A percentile compares a stretch with the other conserved stretches of the same genome.
These are phyloP conservation scores for Leccinum colubrinum DNA, from an alignment of 1,284 basidiomycete genomes.

Conservation along the genomic window DNA sequence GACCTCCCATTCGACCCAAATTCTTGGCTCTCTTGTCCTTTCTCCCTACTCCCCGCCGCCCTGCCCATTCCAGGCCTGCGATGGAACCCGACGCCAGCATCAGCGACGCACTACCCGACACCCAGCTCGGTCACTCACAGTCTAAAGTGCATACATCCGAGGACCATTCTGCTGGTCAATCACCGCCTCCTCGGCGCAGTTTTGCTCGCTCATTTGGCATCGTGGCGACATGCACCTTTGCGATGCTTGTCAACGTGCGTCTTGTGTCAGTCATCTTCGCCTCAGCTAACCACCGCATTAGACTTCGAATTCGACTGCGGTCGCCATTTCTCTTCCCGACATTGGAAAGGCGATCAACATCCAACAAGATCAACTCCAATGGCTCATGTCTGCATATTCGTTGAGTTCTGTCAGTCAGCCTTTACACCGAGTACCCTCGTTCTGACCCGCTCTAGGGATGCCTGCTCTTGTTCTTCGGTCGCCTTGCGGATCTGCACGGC, in stretches of 20 bases:
- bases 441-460: conserved; percentile 51
- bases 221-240: conserved; percentile 48
- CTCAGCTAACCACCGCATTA: conserved; percentile 17
- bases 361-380: conserved; percentile 53
- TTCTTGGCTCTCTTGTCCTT: background rate
- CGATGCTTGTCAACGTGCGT: conserved; percentile 55
- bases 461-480: conserved; percentile 45
- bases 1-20: background rate
- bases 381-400: conserved; percentile 56
- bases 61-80: background rate
- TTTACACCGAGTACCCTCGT: background rate
- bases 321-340: conserved; percentile 59
- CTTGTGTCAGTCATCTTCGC: background rate
- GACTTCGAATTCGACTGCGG: conserved; percentile 44
- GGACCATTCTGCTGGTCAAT: conserved; percentile 10
- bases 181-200: conserved; percentile 18
- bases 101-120: conserved; percentile 14
- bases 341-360: conserved; percentile 55
- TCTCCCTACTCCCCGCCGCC: background rate
- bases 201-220: conserved; percentile 38
- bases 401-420: conserved; percentile 45
- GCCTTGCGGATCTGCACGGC: conserved; percentile 46
- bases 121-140: conserved; percentile 10
- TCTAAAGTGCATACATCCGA: conserved; percentile 14
- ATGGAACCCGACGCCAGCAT: conserved; percentile 11